These are phyloP conservation scores for Sphagnum fallax DNA, from an alignment of 228 moss, liverwort and hornwort genomes.

Conservation along the genomic window DNA sequence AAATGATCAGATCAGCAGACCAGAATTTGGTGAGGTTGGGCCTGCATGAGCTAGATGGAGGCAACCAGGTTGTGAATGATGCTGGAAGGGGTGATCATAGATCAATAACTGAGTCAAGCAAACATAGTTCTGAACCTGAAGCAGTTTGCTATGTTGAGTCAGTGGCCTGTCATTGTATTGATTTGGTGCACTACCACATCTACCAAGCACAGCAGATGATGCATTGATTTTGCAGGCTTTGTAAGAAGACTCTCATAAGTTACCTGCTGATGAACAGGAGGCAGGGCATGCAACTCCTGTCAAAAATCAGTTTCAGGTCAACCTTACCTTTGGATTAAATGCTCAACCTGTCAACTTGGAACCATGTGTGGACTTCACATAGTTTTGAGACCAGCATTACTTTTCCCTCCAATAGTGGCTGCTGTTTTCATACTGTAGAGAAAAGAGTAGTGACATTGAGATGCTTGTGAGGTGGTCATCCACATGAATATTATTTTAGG, in stretches of 20 bases:
- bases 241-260: constrained; percentile 51
- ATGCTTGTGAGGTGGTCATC: neutral
- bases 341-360: too few relatives aligned
- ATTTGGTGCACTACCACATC: constrained; percentile 12
- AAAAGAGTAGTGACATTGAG: neutral
- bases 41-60: constrained; percentile 25
- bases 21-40: constrained; percentile 32
- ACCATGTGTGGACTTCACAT: too few relatives aligned
- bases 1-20: constrained; percentile 12
- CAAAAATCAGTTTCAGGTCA: constrained; percentile 17
- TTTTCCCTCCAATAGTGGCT: constrained; percentile 18
- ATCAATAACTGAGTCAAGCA: neutral
- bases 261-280: constrained; percentile 28
- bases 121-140: neutral
- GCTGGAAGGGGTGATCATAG: neutral
- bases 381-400: neutral
- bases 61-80: constrained; percentile 7
- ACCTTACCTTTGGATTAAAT: too few relatives aligned
- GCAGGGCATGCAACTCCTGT: constrained; percentile 1
- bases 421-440: constrained; percentile 11
- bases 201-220: constrained; percentile 31
- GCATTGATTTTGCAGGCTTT: constrained; percentile 52
- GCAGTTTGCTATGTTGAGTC: constrained; percentile 2
- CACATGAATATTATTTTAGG: neutral
- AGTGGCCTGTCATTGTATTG: neutral